Base-by-base conservation (phyloP, 2,329 filamentous ascomycete genomes). In the Pseudofabraea citricarpa region DNA sequence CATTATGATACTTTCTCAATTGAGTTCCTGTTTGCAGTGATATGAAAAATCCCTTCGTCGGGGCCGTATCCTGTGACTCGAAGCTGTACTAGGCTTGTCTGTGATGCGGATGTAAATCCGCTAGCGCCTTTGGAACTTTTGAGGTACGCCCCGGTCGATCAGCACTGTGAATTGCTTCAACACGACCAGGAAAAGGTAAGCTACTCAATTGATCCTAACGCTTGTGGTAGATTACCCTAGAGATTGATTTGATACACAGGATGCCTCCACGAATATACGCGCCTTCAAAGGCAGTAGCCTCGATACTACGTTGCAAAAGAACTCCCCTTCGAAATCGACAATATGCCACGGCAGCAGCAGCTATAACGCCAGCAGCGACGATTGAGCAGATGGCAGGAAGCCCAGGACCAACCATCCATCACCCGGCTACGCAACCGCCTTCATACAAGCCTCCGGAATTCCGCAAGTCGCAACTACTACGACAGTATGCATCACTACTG, bases 391-490 rank as follows among this genome's bases (percentile, higher is more conserved):
- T 70, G 48, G 63, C 64, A 36, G 59, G 58, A 43, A 66, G 70
- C 1, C 60, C 69, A 23, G 43, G 47, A 13, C 48, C 54, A 2
- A 49, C 53, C 39, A 36, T 52, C 16, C 69, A 70, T 56, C 75
- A 72, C 54, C 74, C 77, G 41, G 61, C 81, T 0, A 85, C 81
- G 1, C 90, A 96, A 65, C 91, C 90, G 3, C 89, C 88, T 4
- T 95, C 87, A 43, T 85, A 94, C 63, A 87, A 91, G 62, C 85
- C 83, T 16, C 79, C 90, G 36, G 86, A 95, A 62, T 85, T 85
- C 58, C 85, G 91, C 63, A 95, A 97, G 70, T 85, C 90, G 13
- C 93, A 98, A 67, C 75, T 97, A 16, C 79, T 85, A 53, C 75
- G 84, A 26, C 78, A 84, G 65, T 88, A 88, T 66, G 77, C 84